Evolutionary conservation across 441 rosid species (phyloP).

Genomic region (Croton laevigatus): DNA sequence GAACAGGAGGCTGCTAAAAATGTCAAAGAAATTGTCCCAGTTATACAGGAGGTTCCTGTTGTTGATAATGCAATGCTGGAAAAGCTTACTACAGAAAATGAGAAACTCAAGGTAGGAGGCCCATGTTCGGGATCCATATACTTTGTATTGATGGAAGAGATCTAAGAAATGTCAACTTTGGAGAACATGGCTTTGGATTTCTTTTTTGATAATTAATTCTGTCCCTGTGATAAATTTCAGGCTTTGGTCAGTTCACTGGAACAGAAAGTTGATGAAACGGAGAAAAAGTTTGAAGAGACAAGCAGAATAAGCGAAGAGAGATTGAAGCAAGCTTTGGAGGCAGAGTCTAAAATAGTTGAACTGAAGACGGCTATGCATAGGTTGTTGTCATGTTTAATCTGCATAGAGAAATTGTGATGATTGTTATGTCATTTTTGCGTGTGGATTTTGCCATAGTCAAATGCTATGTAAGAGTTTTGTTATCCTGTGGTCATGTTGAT

Average conservation of each 20-base stretch:
- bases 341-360: conserved; percentile 79
- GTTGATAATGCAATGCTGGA: conserved; percentile 60
- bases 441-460: background rate
- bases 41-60: conserved; percentile 85
- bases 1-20: conserved; percentile 74
- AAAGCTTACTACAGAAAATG: conserved; percentile 78
- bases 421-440: background rate
- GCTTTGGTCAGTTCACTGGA: conserved; percentile 75
- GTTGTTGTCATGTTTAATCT: conserved; percentile 34
- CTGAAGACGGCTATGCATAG: conserved; percentile 89
- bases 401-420: too few relatives aligned
- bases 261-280: conserved; percentile 77
- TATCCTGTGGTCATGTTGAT: background rate
- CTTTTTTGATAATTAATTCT: background rate
- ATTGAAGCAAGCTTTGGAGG: conserved; percentile 86
- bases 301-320: conserved; percentile 84
- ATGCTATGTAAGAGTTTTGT: too few relatives aligned
- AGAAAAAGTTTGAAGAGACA: conserved; percentile 83
- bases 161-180: conserved; percentile 14
- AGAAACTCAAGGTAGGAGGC: conserved; percentile 76
- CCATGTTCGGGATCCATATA: conserved; percentile 1
- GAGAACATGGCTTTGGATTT: conserved; percentile 5
- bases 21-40: conserved; percentile 60
- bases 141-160: background rate
- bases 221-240: conserved; percentile 39